Evolutionary conservation across 2,329 filamentous ascomycete species (phyloP), one percentile per base, ranked within the genome.

Genomic region (Coniochaeta hoffmannii): DNA sequence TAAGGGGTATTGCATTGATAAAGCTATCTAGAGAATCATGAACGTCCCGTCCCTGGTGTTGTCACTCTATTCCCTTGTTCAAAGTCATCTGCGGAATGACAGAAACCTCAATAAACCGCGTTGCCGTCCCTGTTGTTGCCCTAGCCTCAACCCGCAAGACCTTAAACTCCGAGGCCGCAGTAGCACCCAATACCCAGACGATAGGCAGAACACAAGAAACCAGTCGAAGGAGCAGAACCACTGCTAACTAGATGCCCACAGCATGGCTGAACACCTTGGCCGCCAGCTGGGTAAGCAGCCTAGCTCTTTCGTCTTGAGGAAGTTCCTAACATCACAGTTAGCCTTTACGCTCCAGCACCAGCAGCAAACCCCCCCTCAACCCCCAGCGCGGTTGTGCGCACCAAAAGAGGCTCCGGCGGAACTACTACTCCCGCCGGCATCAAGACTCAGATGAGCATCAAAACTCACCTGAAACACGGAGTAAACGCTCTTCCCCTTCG

Each of bases 401-500:
- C 19, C 19, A 12, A 46, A 46, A 4, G 41, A 46, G 38, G 19
- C 50, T 49, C 28, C 56, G 50, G 34, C 53, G 55, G 36, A 41
- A 41, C 24, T n/a, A n/a, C n/a, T n/a, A n/a, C n/a, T n/a, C n/a
- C n/a, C n/a, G n/a, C n/a, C n/a, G n/a, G n/a, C n/a, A n/a, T n/a
- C 36, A 11, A 41, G 36, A 41, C 36, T 41, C 5, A 41, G 36
- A 19, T 19, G 36, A 41, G 36, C 36, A 41, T 50, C 24, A 31
- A 50, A 50, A 66, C 70, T 71, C 64, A 77, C 77, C 73, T 82
- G 85, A 69, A 93, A 97, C 15, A 97, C 94, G 28, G 85, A 79
- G 71, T 95, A 97, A 6, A 99, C 94, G 67, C 90, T 96, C 85
- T 97, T 97, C 22, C 92, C 92, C 72, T 86, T 91, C 31, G 88